Evolutionary conservation across 2,329 filamentous ascomycete genomes (phyloP), one percentile per base, ranked within the genome.

Genomic region (Ambrosiella cleistominuta): DNA sequence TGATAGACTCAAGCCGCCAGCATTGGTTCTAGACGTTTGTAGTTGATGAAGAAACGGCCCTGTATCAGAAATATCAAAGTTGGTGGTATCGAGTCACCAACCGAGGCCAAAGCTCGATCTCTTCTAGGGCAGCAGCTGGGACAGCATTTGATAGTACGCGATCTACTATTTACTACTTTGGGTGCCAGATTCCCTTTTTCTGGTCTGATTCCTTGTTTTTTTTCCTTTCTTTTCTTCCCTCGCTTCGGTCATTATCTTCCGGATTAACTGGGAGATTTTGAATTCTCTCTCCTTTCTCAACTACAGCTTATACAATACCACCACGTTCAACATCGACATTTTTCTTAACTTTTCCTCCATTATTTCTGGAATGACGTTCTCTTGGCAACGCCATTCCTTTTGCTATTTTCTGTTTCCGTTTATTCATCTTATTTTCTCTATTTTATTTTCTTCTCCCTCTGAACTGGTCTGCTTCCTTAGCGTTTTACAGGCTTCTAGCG

Each of bases 181-280:
- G 52, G 39, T 42, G 44, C 56, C 37, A 47, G 35, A 53, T 52
- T 53, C 50, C 52, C 17, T 36, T 54, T 17, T 59, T 45, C 27
- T 27, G 27, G 27, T 5, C 27, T 27, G 27, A 5, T 58, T 58
- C 7, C 42, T 54, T 54, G n/a, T 45, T 38, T 56, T 52, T 35
- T 54, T 54, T 49, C 50, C 38, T 57, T 57, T 57, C 36, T 11
- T 57, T 50, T 49, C 19, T 42, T 19, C 11, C 35, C 13, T 57
- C 36, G 27, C 27, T 51, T 51, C 55, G n/a, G 52, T 40, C 45
- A 57, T 39, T 40, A n/a, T 12, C 35, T 51, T 51, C 17, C 35
- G n/a, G 27, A 3, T 42, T 42, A n/a, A n/a, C 2, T 51, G 27
- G 27, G 27, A 5, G 27, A 27, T 51, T 51, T 19, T 50, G 11